These are phyloP conservation scores for Sporothrix mexicana DNA, from an alignment of 2,329 filamentous ascomycete species.

Conservation along the genomic window DNA sequence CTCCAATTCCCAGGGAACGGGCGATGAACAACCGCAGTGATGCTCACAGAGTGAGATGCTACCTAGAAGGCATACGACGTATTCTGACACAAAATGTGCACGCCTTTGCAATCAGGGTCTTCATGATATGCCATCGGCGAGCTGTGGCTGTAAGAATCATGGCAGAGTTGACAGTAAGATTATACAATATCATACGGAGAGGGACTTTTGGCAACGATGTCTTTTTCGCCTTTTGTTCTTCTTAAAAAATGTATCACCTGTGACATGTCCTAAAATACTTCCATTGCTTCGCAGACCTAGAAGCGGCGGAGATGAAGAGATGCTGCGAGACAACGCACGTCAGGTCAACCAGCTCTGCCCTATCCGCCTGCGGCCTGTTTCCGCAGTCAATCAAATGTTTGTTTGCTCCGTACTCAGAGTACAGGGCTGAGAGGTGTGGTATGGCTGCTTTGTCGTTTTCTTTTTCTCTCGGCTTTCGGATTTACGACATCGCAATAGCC, in stretches of 20 bases:
- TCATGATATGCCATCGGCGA: too few relatives aligned
- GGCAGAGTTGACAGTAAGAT: too few relatives aligned
- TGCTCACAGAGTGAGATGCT: too few relatives aligned
- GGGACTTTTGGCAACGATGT: too few relatives aligned
- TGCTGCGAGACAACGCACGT: too few relatives aligned
- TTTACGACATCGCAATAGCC: not conserved
- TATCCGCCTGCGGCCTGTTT: not conserved
- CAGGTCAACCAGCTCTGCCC: not conserved
- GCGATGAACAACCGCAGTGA: not conserved
- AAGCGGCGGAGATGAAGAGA: not conserved
- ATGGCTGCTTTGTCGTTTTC: not conserved
- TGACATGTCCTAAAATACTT: not conserved
- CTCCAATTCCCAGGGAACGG: not conserved
- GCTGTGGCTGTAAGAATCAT: too few relatives aligned
- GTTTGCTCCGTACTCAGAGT: not conserved
- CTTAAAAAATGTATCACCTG: not conserved
- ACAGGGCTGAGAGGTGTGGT: not conserved
- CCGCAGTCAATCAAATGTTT: not conserved
- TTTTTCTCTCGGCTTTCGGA: not conserved
- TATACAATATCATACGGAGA: too few relatives aligned
- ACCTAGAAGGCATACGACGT: too few relatives aligned
- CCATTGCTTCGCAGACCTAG: not conserved
- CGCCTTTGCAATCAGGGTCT: too few relatives aligned
- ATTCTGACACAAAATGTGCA: too few relatives aligned
- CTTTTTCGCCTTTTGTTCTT: not conserved